Percentiles rank a stretch among this genome's conserved stretches.
Evolutionary conservation across 345 rosid genomes (phyloP).

Genomic region (Ricinus communis): DNA sequence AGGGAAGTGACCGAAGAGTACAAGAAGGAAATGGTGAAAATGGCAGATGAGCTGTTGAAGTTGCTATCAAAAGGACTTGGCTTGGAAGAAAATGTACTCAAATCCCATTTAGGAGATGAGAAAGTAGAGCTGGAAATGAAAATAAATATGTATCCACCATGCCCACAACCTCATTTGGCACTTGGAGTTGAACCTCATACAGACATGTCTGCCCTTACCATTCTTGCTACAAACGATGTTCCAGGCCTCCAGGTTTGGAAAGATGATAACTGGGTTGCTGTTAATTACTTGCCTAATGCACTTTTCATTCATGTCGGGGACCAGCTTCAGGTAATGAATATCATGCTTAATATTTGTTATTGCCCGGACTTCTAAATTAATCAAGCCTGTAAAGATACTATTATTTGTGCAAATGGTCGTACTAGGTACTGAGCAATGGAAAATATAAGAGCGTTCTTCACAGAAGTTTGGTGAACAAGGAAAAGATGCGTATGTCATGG

Average conservation of each 20-base stretch:
- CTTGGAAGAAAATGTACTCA: constrained; percentile 29
- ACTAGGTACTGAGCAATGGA: constrained; percentile 66
- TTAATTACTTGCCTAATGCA: constrained; percentile 39
- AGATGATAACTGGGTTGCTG: constrained; percentile 54
- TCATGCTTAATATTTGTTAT: too few species aligned
- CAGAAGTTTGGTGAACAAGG: constrained; percentile 49
- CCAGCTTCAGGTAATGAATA: constrained; percentile 44
- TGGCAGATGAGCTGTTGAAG: constrained; percentile 32
- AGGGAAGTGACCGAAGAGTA: constrained; percentile 54
- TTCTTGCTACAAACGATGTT: constrained; percentile 49
- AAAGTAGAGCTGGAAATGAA: constrained; percentile 51
- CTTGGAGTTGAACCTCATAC: constrained; percentile 62
- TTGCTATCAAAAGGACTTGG: constrained; percentile 49
- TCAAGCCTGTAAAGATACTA: too few species aligned
- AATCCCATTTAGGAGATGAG: constrained; percentile 34
- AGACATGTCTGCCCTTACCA: constrained; percentile 57
- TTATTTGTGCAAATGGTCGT: too few species aligned
- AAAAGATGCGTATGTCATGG: constrained; percentile 50
- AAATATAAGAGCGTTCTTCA: constrained; percentile 53
- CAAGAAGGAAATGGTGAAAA: constrained; percentile 37
- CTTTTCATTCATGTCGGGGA: constrained; percentile 51
- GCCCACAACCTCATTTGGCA: constrained; percentile 60
- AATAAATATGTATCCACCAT: constrained; percentile 58
- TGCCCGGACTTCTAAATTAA: too few species aligned
- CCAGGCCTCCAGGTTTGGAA: constrained; percentile 58